Percentiles rank a stretch among this genome's conserved stretches.
Evolutionary conservation across 2,329 filamentous ascomycete species (phyloP).

Genomic region (Aspergillus ochraceus): DNA sequence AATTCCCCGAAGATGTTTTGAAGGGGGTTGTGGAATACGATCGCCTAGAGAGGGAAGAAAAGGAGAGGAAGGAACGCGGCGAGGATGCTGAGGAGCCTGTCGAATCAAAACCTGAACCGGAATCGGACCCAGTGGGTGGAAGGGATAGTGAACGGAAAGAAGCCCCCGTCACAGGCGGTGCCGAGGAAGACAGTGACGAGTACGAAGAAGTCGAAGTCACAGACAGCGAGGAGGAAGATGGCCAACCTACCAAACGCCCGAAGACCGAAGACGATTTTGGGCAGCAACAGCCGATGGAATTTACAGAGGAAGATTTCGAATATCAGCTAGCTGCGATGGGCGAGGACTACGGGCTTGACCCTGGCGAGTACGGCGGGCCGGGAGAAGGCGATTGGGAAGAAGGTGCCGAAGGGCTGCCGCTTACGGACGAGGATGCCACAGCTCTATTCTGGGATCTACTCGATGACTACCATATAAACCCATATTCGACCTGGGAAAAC

Average conservation of each 20-base stretch:
- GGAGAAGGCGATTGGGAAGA: conserved; percentile 64
- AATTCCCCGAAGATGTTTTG: conserved; percentile 84
- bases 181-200: conserved; percentile 62
- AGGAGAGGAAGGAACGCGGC: conserved; percentile 52
- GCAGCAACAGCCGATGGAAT: conserved; percentile 64
- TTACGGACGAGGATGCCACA: conserved; percentile 74
- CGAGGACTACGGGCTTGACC: conserved; percentile 75
- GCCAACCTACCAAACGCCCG: conserved; percentile 54
- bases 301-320: conserved; percentile 91
- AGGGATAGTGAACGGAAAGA: conserved; percentile 16
- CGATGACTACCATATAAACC: conserved; percentile 77
- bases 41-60: conserved; percentile 68
- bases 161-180: conserved; percentile 31
- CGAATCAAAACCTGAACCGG: conserved; percentile 18
- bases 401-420: conserved; percentile 66
- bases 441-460: conserved; percentile 83
- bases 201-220: conserved; percentile 78
- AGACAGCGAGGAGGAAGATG: conserved; percentile 54
- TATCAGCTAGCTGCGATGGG: conserved; percentile 90
- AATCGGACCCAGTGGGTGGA: conserved; percentile 8
- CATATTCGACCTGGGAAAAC: conserved; percentile 89
- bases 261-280: conserved; percentile 54
- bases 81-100: conserved; percentile 25
- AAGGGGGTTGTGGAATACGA: conserved; percentile 70
- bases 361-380: conserved; percentile 69